Evolutionary conservation across 2,329 filamentous ascomycete genomes (phyloP), one percentile per base, ranked within the genome.

Genomic region (Cytospora piceicola): DNA sequence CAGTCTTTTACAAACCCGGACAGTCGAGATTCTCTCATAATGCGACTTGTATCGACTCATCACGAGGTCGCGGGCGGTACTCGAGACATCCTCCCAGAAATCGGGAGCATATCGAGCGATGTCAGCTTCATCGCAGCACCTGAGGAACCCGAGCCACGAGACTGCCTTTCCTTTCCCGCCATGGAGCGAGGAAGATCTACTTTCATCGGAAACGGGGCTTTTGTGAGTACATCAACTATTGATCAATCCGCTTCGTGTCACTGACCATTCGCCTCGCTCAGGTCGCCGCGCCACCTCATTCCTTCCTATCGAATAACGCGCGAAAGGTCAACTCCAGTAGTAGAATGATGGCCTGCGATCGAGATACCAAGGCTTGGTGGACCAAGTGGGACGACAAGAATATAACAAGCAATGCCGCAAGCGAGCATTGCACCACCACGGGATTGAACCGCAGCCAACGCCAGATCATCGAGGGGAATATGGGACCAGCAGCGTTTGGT

Each of bases 171-270:
- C 14, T 4, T 24, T 2, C 22, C 46, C 4, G n/a, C 8, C 12
- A 1, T 24, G 7, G 4, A 14, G n/a, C 3, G 3, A 14, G 2
- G n/a, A 7, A 22, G 4, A 7, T 11, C 46, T 3, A 12, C n/a
- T 7, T 4, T 49, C 9, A 1, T 14, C 3, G 2, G 15, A 0
- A 24, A 1, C 12, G 8, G 4, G 4, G 7, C 9, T 14, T 49
- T n/a, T 24, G 46, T 49, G 24, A 6, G 46, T 49, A 24, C 11
- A 11, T 5, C 20, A 8, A 17, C 39, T n/a, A 46, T 17, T 3
- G 7, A 20, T 46, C 17, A n/a, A n/a, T 5, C 17, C 4, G 39
- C 20, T 46, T 46, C 39, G n/a, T 46, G n/a, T 5, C 20, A n/a
- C 42, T 46, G 3, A 46, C 17, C 20, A n/a, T 9, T 46, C 42